Conservation (phyloP, 345 rosid species). For the Lenwebbia sp. region DNA sequence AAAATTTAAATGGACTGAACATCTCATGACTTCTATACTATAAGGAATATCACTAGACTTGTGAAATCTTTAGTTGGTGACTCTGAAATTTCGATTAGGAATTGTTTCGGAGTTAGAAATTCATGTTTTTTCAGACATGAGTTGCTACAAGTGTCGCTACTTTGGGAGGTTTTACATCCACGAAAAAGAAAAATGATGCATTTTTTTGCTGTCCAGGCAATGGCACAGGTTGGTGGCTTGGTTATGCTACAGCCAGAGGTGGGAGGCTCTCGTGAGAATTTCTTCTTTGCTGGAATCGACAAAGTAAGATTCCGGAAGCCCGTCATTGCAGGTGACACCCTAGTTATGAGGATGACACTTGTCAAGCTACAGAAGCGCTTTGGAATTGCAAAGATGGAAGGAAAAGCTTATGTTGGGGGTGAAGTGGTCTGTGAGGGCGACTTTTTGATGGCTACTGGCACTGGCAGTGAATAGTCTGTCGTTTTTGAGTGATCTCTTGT, state of each 20-base stretch:
- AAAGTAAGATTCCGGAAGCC: slow-evolving; percentile 94
- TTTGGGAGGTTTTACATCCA: neutral
- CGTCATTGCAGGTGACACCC: slow-evolving; percentile 90
- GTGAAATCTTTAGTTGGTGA: neutral
- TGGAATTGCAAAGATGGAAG: slow-evolving; percentile 96
- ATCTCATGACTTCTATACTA: neutral
- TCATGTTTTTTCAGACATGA: neutral
- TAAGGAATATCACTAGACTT: neutral
- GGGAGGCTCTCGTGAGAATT: slow-evolving; percentile 66
- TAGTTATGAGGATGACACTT: slow-evolving; percentile 96
- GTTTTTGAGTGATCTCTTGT: neutral
- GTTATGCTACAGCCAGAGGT: slow-evolving; percentile 92
- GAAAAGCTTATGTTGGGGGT: slow-evolving; percentile 87
- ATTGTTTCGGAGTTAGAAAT: neutral
- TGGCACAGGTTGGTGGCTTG: slow-evolving; percentile 97
- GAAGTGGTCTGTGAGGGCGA: slow-evolving; percentile 88
- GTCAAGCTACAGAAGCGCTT: slow-evolving; percentile 76
- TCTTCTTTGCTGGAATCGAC: slow-evolving; percentile 93
- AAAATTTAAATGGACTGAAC: neutral
- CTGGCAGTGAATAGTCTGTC: slow-evolving; percentile 23
- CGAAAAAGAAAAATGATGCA: neutral
- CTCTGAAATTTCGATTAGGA: neutral
- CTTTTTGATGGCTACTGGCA: slow-evolving; percentile 73
- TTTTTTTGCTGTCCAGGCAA: slow-evolving; percentile 41
- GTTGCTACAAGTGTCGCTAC: neutral